Base-by-base conservation (phyloP, 2,329 filamentous ascomycete species). In the Fusarium ambrosium region DNA sequence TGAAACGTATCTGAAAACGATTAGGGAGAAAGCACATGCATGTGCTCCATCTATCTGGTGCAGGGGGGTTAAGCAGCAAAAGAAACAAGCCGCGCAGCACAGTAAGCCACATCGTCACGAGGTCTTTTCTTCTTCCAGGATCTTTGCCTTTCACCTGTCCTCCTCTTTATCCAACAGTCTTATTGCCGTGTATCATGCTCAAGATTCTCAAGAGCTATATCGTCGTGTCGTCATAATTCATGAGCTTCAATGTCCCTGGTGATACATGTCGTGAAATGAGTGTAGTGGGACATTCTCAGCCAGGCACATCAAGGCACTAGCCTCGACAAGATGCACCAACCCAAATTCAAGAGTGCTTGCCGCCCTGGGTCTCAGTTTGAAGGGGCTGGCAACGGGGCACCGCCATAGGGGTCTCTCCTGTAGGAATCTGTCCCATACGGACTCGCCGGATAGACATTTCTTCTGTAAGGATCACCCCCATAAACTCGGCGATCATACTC, bases 401-500 rank as follows among this genome's bases (percentile, higher is more conserved):
- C 80, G 20, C 67, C 68, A 45, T 75, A 74, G 34, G 73, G 70
- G 53, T 76, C 62, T 63, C 73, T 74, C 34, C 62, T 71, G 45
- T 75, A 73, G 27, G 64, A 60, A 48, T 74, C 69, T 53, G 63
- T 58, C 39, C 70, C 72, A 37, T 74, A 75, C 20, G 72, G 72
- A 36, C 72, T 70, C 45, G 72, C 69, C 48, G 72, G 66, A 37
- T 68, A 75, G 51, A 68, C 66, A 18, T 72, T 75, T 62, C 73
- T 67, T 53, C 70, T 68, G 58, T 73, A 56, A 22, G 70, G 70
- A 64, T 62, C 61, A 63, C 84, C 86, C 71, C 88, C 86, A 55
- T 82, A 79, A 76, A 87, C 88, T 69, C 80, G 85, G 65, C 86
- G 85, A 62, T 76, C 74, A 56, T 79, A 80, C 64, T 87, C 86